phyloP scores from a whole-genome alignment of 73 alveolate species.

The Paramecium pentaurelia region DNA sequence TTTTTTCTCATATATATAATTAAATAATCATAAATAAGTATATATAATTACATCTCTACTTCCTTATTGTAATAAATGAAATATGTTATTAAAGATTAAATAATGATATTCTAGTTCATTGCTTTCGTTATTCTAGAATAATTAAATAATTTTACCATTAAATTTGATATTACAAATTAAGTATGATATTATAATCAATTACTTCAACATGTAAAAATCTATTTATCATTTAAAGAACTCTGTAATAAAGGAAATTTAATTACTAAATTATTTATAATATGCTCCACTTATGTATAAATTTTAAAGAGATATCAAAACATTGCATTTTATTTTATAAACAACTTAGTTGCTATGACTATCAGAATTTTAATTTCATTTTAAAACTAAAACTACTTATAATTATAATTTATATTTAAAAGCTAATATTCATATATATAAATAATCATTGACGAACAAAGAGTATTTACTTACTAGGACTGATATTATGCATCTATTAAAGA shows the following conservation, averaged over 20 bases:
- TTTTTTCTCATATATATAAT: background rate
- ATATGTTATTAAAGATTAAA: background rate
- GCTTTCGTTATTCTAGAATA: background rate
- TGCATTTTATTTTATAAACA: no score
- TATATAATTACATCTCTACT: background rate
- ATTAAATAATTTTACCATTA: background rate
- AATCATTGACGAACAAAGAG: slow-evolving; percentile 1
- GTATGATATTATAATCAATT: background rate
- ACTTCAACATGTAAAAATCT: background rate
- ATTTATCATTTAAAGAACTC: background rate
- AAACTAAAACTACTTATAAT: background rate
- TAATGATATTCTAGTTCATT: background rate
- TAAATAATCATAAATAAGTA: background rate
- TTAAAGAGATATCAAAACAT: no score
- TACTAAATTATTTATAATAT: no score
- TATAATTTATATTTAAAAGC: background rate
- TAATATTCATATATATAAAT: background rate
- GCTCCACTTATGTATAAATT: no score
- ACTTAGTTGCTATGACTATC: background rate
- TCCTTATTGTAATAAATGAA: background rate
- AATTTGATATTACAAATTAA: background rate
- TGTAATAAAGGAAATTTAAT: background rate
- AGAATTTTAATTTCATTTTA: background rate
- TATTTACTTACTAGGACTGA: background rate
- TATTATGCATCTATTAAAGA: background rate